Conservation (phyloP, 257 asterid genomes). For the Pogostemon cablin region DNA sequence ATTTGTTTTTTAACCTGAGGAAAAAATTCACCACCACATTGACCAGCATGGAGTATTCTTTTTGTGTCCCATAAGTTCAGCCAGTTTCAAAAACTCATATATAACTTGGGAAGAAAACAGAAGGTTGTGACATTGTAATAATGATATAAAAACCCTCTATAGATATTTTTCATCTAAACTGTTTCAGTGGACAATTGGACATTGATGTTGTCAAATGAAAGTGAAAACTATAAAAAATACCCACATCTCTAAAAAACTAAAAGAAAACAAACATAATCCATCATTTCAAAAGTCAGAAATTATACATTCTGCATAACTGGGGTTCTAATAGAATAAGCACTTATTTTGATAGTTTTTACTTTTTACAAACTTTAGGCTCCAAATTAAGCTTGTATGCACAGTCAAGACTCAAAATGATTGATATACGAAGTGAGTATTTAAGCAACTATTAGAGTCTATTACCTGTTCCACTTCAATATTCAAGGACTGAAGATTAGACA, state of each 20-base stretch:
- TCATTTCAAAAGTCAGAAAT: background rate
- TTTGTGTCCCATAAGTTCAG: no score
- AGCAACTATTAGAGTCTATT: background rate
- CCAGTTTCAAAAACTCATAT: no score
- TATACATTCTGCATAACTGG: background rate
- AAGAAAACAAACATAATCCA: background rate
- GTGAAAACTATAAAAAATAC: background rate
- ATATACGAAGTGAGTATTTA: conserved; percentile 5
- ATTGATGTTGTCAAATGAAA: background rate
- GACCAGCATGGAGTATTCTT: no score
- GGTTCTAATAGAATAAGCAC: conserved; percentile 1
- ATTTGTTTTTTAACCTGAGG: background rate
- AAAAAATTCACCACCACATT: no score
- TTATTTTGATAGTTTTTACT: no score
- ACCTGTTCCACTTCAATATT: conserved; percentile 92
- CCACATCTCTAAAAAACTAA: background rate
- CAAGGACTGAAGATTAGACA: conserved; percentile 69
- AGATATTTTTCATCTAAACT: background rate
- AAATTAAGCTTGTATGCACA: background rate
- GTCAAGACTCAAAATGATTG: background rate
- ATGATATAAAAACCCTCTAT: background rate
- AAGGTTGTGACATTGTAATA: background rate
- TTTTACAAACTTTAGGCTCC: background rate
- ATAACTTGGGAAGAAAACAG: no score
- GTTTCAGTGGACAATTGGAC: background rate